phyloP scores from a whole-genome alignment of 495 filamentous ascomycete genomes.

The Podospora australis region DNA sequence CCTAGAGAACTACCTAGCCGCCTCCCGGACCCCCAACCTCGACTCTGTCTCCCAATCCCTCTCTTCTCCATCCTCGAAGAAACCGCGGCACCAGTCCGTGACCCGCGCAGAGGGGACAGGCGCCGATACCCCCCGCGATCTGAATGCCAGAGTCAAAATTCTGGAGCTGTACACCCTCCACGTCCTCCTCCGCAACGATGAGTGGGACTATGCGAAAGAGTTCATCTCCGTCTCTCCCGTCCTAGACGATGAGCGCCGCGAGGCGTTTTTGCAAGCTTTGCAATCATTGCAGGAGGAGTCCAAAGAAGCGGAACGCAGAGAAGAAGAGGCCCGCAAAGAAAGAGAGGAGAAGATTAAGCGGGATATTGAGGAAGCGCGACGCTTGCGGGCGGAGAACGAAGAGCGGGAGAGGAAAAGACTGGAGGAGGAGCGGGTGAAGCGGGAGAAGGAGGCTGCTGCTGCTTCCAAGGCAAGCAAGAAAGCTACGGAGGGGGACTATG shows the following conservation, averaged over 20 bases:
- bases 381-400: slow-evolving; percentile 46
- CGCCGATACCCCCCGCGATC: slow-evolving; percentile 70
- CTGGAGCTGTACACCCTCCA: slow-evolving; percentile 92
- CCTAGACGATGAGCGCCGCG: slow-evolving; percentile 86
- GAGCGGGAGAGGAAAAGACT: slow-evolving; percentile 41
- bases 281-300: slow-evolving; percentile 71
- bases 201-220: slow-evolving; percentile 90
- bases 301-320: slow-evolving; percentile 53
- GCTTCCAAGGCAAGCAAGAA: slow-evolving; percentile 10
- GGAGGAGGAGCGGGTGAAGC: slow-evolving; percentile 38
- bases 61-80: slow-evolving; percentile 10
- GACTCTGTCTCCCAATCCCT: slow-evolving; percentile 44
- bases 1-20: slow-evolving; percentile 84
- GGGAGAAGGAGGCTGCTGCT: slow-evolving; percentile 20
- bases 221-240: slow-evolving; percentile 80
- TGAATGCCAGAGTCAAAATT: slow-evolving; percentile 72
- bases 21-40: slow-evolving; percentile 61
- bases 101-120: slow-evolving; percentile 37
- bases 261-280: slow-evolving; percentile 69
- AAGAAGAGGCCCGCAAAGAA: slow-evolving; percentile 57
- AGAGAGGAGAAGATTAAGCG: slow-evolving; percentile 52
- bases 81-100: slow-evolving; percentile 29
- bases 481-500: slow-evolving; percentile 5
- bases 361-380: slow-evolving; percentile 54
- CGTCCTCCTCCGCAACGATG: slow-evolving; percentile 79